Conservation (phyloP, 2,329 filamentous ascomycete genomes). For the Pseudocercospora ulei region DNA sequence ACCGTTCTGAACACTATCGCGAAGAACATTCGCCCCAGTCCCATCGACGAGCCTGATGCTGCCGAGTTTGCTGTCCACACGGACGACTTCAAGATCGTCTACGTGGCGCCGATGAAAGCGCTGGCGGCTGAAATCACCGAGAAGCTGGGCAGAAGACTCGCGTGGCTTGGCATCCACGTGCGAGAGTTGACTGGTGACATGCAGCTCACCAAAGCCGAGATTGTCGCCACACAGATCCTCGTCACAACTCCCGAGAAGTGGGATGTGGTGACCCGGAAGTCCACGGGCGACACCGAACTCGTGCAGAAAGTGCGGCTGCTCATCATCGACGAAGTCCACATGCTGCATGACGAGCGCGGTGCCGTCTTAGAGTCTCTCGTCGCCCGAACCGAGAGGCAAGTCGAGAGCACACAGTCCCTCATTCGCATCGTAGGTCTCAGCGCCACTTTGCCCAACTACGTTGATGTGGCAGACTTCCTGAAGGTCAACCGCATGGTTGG, state of each 20-base stretch:
- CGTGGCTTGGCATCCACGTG: conserved; percentile 86
- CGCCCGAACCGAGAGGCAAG: conserved; percentile 85
- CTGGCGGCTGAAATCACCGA: conserved; percentile 92
- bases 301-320: conserved; percentile 93
- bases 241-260: conserved; percentile 98
- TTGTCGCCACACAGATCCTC: conserved; percentile 92
- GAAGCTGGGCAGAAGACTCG: conserved; percentile 80
- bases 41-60: conserved; percentile 60
- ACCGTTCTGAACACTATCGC: conserved; percentile 84
- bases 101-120: conserved; percentile 98
- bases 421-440: conserved; percentile 94
- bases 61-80: conserved; percentile 71
- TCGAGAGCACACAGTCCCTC: conserved; percentile 93
- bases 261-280: conserved; percentile 96
- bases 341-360: conserved; percentile 96
- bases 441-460: conserved; percentile 89
- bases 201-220: conserved; percentile 95
- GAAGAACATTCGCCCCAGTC: conserved; percentile 73
- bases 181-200: conserved; percentile 96
- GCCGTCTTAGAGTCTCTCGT: conserved; percentile 94
- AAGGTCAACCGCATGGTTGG: conserved; percentile 90
- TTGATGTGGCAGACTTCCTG: conserved; percentile 93
- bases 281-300: conserved; percentile 90
- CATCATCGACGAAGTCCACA: conserved; percentile 98
- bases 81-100: conserved; percentile 95